phyloP scores from a whole-genome alignment of 306 rosid species.

The Vigna reflexopilosa region DNA sequence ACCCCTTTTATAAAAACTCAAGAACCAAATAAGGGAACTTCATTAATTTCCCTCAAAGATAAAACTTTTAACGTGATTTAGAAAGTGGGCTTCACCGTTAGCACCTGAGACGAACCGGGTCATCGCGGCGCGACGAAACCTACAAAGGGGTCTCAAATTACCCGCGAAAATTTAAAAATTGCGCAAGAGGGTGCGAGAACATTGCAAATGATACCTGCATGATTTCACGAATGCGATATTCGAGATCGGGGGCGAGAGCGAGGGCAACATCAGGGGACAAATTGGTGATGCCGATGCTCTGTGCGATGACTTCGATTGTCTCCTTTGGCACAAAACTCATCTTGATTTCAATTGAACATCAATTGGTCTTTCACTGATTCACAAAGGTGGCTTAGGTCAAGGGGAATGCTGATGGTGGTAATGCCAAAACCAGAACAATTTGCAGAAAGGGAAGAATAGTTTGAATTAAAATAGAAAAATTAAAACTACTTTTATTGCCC shows the following conservation, averaged over 20 bases:
- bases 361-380: slow-evolving; percentile 1
- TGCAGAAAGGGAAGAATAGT: neutral
- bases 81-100: slow-evolving; percentile 13
- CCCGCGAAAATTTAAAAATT: slow-evolving; percentile 23
- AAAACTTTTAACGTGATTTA: neutral
- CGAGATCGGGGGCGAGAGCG: slow-evolving; percentile 89
- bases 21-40: neutral
- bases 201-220: slow-evolving; percentile 69
- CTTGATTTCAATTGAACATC: slow-evolving; percentile 28
- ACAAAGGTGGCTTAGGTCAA: slow-evolving; percentile 1
- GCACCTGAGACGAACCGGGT: neutral
- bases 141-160: neutral
- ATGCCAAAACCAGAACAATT: neutral
- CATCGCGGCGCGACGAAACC: neutral
- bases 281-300: slow-evolving; percentile 84
- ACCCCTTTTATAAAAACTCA: neutral
- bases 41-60: neutral
- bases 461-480: neutral
- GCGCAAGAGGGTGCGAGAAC: neutral
- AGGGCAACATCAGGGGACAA: slow-evolving; percentile 79
- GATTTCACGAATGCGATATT: slow-evolving; percentile 89
- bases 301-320: slow-evolving; percentile 90
- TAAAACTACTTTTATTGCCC: neutral
- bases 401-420: neutral
- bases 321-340: slow-evolving; percentile 86